Percentiles rank a stretch among this genome's conserved stretches.
These are phyloP conservation scores for Penicillium nordicum DNA, from an alignment of 2,329 filamentous ascomycete genomes.

Conservation along the genomic window DNA sequence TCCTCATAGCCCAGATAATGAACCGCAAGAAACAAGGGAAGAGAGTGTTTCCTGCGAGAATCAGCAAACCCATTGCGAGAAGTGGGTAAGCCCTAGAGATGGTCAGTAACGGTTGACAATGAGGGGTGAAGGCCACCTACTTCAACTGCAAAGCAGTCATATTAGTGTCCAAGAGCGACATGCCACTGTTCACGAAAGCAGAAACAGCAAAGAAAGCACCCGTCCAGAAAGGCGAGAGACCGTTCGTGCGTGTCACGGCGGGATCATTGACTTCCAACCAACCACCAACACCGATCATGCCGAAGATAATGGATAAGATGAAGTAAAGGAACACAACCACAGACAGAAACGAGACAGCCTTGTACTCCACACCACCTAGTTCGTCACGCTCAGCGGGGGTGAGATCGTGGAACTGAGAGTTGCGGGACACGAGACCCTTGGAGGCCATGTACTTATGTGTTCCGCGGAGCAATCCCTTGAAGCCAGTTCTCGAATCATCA, in stretches of 20 bases:
- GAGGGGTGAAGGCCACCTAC: slow-evolving; percentile 12
- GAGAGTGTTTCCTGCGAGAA: slow-evolving; percentile 64
- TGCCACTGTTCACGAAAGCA: slow-evolving; percentile 55
- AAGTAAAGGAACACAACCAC: slow-evolving; percentile 46
- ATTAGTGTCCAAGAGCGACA: slow-evolving; percentile 53
- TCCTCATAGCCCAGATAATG: slow-evolving; percentile 52
- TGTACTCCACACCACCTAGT: slow-evolving; percentile 45
- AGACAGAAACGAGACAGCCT: slow-evolving; percentile 36
- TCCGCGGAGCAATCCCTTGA: slow-evolving; percentile 26
- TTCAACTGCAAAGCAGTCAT: slow-evolving; percentile 47
- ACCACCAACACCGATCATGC: slow-evolving; percentile 46
- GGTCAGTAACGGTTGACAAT: slow-evolving; percentile 2
- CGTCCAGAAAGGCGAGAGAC: slow-evolving; percentile 49
- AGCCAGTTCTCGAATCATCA: slow-evolving; percentile 21
- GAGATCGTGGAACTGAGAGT: slow-evolving; percentile 50
- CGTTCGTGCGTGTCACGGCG: slow-evolving; percentile 42
- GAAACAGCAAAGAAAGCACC: slow-evolving; percentile 52
- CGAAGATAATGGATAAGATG: slow-evolving; percentile 46
- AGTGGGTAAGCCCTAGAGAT: slow-evolving; percentile 38
- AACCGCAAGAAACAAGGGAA: slow-evolving; percentile 63
- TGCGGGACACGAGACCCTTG: slow-evolving; percentile 41
- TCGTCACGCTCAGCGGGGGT: slow-evolving; percentile 42
- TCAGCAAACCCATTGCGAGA: slow-evolving; percentile 53
- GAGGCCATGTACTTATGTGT: slow-evolving; percentile 33
- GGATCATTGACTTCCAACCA: slow-evolving; percentile 46